These are phyloP conservation scores for Metschnikowia peoriensis DNA, from an alignment of 805 yeast species.

Conservation along the genomic window DNA sequence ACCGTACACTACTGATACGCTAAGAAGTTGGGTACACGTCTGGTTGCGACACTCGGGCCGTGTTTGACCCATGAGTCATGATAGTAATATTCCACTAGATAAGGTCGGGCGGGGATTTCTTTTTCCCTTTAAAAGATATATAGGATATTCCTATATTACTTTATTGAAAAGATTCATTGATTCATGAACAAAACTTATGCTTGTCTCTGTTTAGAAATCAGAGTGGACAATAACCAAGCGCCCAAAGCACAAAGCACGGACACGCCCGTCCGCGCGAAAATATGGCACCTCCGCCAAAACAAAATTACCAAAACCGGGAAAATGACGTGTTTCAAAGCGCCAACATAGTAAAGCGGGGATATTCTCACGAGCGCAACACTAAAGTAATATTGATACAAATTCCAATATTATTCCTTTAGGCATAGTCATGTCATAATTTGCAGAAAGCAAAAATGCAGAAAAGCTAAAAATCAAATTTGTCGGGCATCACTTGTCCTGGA, in stretches of 20 bases:
- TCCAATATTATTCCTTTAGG: no score
- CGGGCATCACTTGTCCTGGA: neutral
- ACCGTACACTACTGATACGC: constrained; percentile 12
- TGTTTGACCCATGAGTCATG: neutral
- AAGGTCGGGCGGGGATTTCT: no score
- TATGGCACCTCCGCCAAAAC: neutral
- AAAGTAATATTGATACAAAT: neutral
- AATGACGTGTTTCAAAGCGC: neutral
- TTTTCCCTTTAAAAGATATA: no score
- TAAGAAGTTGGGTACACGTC: constrained; percentile 9
- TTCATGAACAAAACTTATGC: no score
- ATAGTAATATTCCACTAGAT: no score
- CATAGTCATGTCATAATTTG: no score
- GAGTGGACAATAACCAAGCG: neutral
- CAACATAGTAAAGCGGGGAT: neutral
- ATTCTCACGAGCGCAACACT: neutral
- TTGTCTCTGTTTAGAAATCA: neutral
- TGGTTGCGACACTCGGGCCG: neutral
- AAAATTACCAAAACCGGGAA: neutral
- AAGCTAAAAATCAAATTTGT: no score
- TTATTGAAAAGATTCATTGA: no score
- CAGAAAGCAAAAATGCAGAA: neutral
- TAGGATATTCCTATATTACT: no score
- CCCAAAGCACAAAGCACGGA: neutral
- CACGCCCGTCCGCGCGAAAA: neutral